Percentiles rank a stretch among this genome's conserved stretches.
These are phyloP conservation scores for Yamadazyma aaseri DNA, from an alignment of 1,139 yeast species.

Conservation along the genomic window DNA sequence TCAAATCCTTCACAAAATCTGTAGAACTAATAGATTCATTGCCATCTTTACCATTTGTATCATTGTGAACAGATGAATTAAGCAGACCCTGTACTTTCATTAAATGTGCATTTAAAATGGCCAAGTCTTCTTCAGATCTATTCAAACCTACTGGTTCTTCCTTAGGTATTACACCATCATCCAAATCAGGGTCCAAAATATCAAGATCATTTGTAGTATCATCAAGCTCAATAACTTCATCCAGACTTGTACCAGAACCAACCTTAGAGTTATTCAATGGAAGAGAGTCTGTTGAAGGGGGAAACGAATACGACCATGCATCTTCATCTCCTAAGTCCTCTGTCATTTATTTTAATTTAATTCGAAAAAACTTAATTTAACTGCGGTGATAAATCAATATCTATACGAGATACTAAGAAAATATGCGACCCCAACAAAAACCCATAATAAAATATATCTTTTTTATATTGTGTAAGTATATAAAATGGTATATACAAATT, in stretches of 20 bases:
- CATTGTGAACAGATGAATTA: background rate
- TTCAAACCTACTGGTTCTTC: conserved; percentile 10
- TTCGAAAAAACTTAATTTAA: background rate
- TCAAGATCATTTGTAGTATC: background rate
- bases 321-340: conserved; percentile 28
- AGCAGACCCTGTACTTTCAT: conserved; percentile 3
- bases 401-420: too few species aligned
- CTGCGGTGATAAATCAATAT: background rate
- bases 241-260: background rate
- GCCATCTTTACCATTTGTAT: conserved; percentile 1
- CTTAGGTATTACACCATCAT: background rate
- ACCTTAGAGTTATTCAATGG: conserved; percentile 6
- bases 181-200: background rate
- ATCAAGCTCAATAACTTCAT: too few species aligned
- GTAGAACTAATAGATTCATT: conserved; percentile 1
- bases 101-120: conserved; percentile 12
- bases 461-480: conserved; percentile 3
- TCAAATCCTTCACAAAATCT: conserved; percentile 1
- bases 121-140: conserved; percentile 9
- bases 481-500: conserved; percentile 3
- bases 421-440: background rate
- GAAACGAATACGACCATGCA: conserved; percentile 47
- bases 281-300: conserved; percentile 36
- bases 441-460: background rate
- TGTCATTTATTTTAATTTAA: conserved; percentile 1